Conservation (phyloP, 2,329 filamentous ascomycete species). For the Aspergillus bombycis region DNA sequence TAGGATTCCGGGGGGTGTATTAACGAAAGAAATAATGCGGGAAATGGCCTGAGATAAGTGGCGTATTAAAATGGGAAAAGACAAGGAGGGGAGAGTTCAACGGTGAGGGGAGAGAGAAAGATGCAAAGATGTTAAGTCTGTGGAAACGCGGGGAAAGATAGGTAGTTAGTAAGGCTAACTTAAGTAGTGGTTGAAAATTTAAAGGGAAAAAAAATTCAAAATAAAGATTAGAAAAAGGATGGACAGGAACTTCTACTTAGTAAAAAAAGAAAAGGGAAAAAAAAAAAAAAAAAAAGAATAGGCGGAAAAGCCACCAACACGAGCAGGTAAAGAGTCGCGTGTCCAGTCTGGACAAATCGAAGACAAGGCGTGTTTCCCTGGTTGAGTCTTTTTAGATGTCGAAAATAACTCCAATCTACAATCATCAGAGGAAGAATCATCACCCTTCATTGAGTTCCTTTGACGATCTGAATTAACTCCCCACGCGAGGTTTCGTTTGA, state of each 20-base stretch:
- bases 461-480: not conserved
- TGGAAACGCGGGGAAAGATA: conserved; percentile 10
- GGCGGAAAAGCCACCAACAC: not conserved
- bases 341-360: not conserved
- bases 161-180: not conserved
- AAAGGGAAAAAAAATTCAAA: not conserved
- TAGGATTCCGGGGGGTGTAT: not conserved
- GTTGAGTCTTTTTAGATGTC: not conserved
- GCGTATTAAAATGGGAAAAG: not conserved
- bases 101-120: not conserved
- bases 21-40: conserved; percentile 1
- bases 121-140: conserved; percentile 2
- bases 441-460: not conserved
- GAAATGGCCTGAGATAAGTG: not conserved
- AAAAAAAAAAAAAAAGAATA: not conserved
- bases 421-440: not conserved
- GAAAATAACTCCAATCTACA: not conserved
- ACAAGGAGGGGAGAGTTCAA: conserved; percentile 7
- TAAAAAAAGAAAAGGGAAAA: not conserved
- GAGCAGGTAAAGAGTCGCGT: conserved; percentile 1
- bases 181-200: not conserved
- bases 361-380: not conserved
- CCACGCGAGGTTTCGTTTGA: not conserved
- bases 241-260: not conserved
- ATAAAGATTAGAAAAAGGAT: not conserved